Evolutionary conservation across 345 rosid genomes (phyloP), one percentile per base, ranked within the genome.

Genomic region (Citrus sp.): DNA sequence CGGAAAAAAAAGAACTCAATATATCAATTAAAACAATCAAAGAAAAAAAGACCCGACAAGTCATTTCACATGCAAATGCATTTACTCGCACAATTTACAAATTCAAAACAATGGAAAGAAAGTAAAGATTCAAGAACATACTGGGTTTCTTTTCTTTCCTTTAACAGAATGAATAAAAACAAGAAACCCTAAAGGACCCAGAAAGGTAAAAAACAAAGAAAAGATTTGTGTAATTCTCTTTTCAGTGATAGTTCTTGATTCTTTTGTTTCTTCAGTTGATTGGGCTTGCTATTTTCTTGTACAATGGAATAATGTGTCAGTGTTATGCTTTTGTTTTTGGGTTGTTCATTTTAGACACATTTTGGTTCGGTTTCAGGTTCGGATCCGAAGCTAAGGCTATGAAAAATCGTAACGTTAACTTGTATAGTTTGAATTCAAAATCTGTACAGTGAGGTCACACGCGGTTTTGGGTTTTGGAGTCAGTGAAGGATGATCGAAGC

Each of bases 361-460:
- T 28, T 58, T 28, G 78, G 64, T 25, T 59, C 65, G 69, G 81
- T 56, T 46, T 54, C n/a, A 28, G 82, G 59, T 28, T 63, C 35
- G 83, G 77, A 16, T 24, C 66, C 71, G 40, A 70, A 46, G 51
- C 77, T 70, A 3, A 9, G 59, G 30, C 40, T 38, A 19, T n/a
- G 58, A 30, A 46, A 46, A 71, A 77, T 70, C 46, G 74, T 80
- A 84, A 80, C 86, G 86, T 80, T 84, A 78, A 70, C 38, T 68
- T 78, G 54, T 56, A 22, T 10, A 73, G 56, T 81, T 84, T 78
- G 84, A 84, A 84, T 84, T 84, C 82, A 80, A 84, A 84, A 12
- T 46, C 18, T 65, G 2, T 10, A 73, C 74, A 55, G 60, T 75
- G 67, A 51, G 51, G 51, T 46, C 77, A 64, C 55, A 69, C 46